phyloP scores from a whole-genome alignment of 345 rosid species.

The Trapa bicornis region DNA sequence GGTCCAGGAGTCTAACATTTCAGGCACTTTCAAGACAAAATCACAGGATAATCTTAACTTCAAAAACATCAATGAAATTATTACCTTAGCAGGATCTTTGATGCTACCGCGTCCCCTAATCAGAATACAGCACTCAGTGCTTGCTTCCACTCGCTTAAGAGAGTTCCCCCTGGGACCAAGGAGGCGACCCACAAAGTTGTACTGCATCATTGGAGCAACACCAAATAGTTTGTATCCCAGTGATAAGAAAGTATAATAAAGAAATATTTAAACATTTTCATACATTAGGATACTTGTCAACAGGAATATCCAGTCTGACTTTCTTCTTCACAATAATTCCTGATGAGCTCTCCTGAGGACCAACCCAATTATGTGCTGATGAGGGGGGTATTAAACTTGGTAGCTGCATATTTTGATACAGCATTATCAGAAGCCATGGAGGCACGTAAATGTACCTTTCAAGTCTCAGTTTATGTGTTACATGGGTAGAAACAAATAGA shows the following conservation, averaged over 20 bases:
- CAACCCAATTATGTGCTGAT: slow-evolving; percentile 63
- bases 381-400: slow-evolving; percentile 50
- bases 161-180: slow-evolving; percentile 98
- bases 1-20: not conserved
- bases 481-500: not conserved
- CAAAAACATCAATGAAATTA: not conserved
- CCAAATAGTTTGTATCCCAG: slow-evolving; percentile 6
- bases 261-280: slow-evolving; percentile 5
- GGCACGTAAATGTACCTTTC: not conserved
- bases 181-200: slow-evolving; percentile 95
- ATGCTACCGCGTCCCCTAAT: slow-evolving; percentile 96
- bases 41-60: not conserved
- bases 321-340: slow-evolving; percentile 82
- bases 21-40: not conserved
- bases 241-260: not conserved
- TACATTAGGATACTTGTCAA: slow-evolving; percentile 73
- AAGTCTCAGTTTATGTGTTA: not conserved
- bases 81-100: slow-evolving; percentile 79
- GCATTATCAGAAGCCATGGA: slow-evolving; percentile 1
- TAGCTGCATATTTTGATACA: slow-evolving; percentile 34
- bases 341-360: slow-evolving; percentile 64
- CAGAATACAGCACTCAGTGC: slow-evolving; percentile 80
- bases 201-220: slow-evolving; percentile 35
- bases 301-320: slow-evolving; percentile 93
- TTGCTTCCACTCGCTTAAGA: slow-evolving; percentile 93